Percentiles rank a stretch among this genome's conserved stretches.
Evolutionary conservation across 768 basidiomycete genomes (phyloP).

Genomic region (Obba rivulosa): DNA sequence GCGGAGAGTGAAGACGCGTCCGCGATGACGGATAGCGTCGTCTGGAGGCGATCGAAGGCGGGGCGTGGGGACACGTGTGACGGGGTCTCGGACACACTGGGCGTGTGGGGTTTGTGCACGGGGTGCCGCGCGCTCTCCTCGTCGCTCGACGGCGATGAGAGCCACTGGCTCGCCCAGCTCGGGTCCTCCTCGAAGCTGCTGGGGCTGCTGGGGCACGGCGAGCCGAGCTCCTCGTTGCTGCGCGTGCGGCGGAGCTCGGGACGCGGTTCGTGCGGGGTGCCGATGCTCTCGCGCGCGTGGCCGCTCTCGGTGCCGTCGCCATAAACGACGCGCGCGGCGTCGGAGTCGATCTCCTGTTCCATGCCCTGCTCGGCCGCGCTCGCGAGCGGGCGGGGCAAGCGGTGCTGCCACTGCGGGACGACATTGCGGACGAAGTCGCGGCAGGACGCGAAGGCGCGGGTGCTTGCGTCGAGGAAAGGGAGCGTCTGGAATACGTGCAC

Average conservation of each 20-base stretch:
- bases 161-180: slow-evolving; percentile 45
- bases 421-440: slow-evolving; percentile 59
- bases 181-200: slow-evolving; percentile 30
- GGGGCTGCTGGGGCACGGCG: slow-evolving; percentile 1
- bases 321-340: slow-evolving; percentile 59
- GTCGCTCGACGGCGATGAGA: slow-evolving; percentile 19
- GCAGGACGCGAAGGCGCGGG: slow-evolving; percentile 66
- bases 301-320: slow-evolving; percentile 64
- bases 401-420: slow-evolving; percentile 48
- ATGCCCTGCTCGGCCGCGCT: slow-evolving; percentile 52
- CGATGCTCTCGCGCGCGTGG: slow-evolving; percentile 9
- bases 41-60: slow-evolving; percentile 11
- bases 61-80: slow-evolving; percentile 1
- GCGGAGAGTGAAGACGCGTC: slow-evolving; percentile 14
- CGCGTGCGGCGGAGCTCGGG: slow-evolving; percentile 16
- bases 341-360: slow-evolving; percentile 66
- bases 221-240: slow-evolving; percentile 12
- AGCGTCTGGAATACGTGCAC: slow-evolving; percentile 91
- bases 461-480: slow-evolving; percentile 66
- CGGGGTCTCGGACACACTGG: too few species aligned
- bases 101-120: not conserved
- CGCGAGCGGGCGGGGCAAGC: slow-evolving; percentile 48
- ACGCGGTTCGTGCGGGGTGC: too few species aligned
- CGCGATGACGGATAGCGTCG: slow-evolving; percentile 16
- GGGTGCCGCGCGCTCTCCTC: slow-evolving; percentile 21